Evolutionary conservation across 2,329 filamentous ascomycete genomes (phyloP), one percentile per base, ranked within the genome.

Genomic region (Diaporthe vexans): DNA sequence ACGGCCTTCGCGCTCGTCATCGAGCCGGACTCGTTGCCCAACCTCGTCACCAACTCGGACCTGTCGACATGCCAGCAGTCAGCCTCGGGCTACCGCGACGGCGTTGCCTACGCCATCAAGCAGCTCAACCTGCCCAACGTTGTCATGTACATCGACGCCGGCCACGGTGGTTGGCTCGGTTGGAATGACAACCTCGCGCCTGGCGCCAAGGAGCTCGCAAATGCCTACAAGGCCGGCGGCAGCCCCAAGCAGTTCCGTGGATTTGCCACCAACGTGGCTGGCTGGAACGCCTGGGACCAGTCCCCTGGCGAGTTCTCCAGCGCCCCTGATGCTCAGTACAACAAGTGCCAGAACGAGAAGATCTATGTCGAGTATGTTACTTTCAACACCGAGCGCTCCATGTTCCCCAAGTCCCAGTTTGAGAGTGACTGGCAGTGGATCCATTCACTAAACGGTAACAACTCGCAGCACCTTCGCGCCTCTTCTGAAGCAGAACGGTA

Each of bases 11-110:
- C 83, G 15, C 77, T 82, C 35, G 72, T 84, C 79, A 89, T 88
- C 79, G 90, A 92, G 80, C 91, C 91, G 63, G 90, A 92, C 82
- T 91, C 87, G 70, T 84, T 92, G 54, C 89, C 88, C 73, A 92
- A 92, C 82, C 81, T 92, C 77, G 87, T 92, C 56, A 92, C 91
- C 79, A 92, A 92, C 83, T 77, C 87, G 77, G 84, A 85, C 77
- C 85, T 90, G 24, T 75, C 82, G 9, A 88, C 90, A 69, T 92
- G 91, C 82, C 82, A 88, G 70, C 83, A 87, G 76, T 88, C 89
- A 29, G 85, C 88, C 37, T 76, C 83, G 5, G 88, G 87, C 56
- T 92, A 92, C 83, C 85, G 87, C 77, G 86, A 88, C 35, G 85
- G 88, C 75, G 85, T 88, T 46, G 84, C 86, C 48, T 89, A 91